A percentile compares a stretch with the other conserved stretches of the same genome.
Evolutionary conservation across 371 early-diverging fungal genomes (phyloP).

Genomic region (Mortierella sp.): DNA sequence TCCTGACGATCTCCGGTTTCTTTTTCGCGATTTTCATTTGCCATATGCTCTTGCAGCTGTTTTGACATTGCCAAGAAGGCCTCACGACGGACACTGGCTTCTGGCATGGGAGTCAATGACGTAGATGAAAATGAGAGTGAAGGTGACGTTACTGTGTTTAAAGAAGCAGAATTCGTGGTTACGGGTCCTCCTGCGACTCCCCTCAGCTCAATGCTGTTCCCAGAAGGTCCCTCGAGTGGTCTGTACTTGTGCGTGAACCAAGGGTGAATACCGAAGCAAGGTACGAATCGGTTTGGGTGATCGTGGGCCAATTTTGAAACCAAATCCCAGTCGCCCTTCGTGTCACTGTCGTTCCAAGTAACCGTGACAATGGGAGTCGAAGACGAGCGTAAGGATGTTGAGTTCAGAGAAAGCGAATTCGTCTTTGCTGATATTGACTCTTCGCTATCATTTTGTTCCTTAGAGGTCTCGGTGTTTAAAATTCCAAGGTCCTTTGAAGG

Average conservation of each 20-base stretch:
- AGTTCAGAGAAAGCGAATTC: slow-evolving; percentile 15
- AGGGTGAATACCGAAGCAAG: slow-evolving; percentile 77
- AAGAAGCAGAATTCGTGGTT: neutral
- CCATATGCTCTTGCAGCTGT: slow-evolving; percentile 44
- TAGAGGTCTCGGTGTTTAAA: neutral
- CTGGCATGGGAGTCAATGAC: slow-evolving; percentile 21
- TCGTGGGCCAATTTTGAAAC: slow-evolving; percentile 54
- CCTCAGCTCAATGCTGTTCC: slow-evolving; percentile 22
- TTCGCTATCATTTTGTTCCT: neutral
- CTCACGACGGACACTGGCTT: slow-evolving; percentile 21
- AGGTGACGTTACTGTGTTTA: neutral
- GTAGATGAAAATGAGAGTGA: slow-evolving; percentile 38
- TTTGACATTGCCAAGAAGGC: slow-evolving; percentile 49
- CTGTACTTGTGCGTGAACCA: slow-evolving; percentile 70
- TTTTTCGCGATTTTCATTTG: slow-evolving; percentile 18
- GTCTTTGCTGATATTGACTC: neutral
- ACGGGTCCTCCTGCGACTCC: slow-evolving; percentile 2
- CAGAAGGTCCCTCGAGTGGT: slow-evolving; percentile 20
- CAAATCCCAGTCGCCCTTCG: slow-evolving; percentile 61
- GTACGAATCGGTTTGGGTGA: slow-evolving; percentile 56
- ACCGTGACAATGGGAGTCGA: slow-evolving; percentile 31
- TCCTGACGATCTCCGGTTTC: neutral
- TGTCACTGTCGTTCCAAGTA: slow-evolving; percentile 42
- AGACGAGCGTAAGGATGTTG: neutral
- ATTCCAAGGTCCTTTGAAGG: slow-evolving; percentile 45